Evolutionary conservation across 768 basidiomycete species (phyloP), one percentile per base, ranked within the genome.

Genomic region (Termitomyces sp.): DNA sequence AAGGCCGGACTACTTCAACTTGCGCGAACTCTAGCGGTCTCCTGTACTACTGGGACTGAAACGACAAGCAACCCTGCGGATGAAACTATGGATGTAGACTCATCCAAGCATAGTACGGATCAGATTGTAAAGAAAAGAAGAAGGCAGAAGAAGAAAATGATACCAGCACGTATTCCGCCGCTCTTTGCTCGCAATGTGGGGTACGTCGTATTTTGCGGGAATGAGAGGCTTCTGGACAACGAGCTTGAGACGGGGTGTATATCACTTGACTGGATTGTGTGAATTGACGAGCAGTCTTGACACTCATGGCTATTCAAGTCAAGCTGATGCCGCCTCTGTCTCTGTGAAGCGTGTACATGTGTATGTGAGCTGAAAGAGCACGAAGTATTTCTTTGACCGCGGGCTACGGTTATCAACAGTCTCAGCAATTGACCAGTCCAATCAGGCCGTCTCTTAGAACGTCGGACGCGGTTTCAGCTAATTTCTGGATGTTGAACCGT

Each of bases 131-230:
- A 35, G 38, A 51, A 45, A 28, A 51, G 38, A 17, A 34, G 41
- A 22, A 40, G 53, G 37, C 68, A 65, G 62, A 66, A 62, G 45
- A 51, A 22, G 19, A 6, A 17, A 28, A 51, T 15, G 6, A 51
- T 54, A 1, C 65, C 65, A 6, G 64, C 77, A n/a, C 79, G 79
- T 8, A 60, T 69, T 7, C 77, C 79, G 0, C 88, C 86, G 2
- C 71, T 89, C 17, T 88, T 85, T 64, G 80, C 83, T 48, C 77
- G 78, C 60, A 74, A 81, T 48, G 76, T 73, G 2, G 88, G 87
- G 0, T 88, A 92, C 65, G 75, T 85, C 19, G 69, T 88, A 4
- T 85, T 87, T 62, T 69, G 82, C 46, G 88, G 90, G 28, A 81
- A 82, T 60, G 81, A 84, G 57, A 70, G 63, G 34, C 59, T 83